Conservation (phyloP, 2,329 filamentous ascomycete genomes). For the Claviceps humidiphila region DNA sequence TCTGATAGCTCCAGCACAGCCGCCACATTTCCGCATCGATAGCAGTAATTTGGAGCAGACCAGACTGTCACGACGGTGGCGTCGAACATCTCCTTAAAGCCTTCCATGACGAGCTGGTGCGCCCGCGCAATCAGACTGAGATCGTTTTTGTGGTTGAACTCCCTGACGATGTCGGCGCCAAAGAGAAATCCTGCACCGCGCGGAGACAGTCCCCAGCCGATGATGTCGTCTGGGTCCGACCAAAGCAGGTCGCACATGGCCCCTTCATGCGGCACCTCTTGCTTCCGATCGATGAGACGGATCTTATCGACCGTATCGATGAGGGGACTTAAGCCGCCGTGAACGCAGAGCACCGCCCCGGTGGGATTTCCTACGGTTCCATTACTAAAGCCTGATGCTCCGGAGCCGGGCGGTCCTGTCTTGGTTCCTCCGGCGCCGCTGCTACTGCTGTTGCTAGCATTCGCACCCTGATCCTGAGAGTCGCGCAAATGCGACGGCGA, state of each 20-base stretch:
- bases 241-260: constrained; percentile 98
- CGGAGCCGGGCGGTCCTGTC: constrained; percentile 66
- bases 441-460: constrained; percentile 2
- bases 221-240: constrained; percentile 96
- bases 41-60: constrained; percentile 95
- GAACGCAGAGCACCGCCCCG: constrained; percentile 86
- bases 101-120: constrained; percentile 97
- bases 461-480: constrained; percentile 11
- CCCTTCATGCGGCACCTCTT: constrained; percentile 95
- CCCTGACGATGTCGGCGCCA: constrained; percentile 86
- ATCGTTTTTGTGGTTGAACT: constrained; percentile 91
- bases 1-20: constrained; percentile 88
- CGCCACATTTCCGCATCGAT: constrained; percentile 89
- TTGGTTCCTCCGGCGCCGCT: constrained; percentile 11
- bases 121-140: constrained; percentile 84
- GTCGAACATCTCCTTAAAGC: constrained; percentile 99
- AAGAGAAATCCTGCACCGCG: constrained; percentile 93
- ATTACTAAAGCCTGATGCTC: constrained; percentile 57
- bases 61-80: constrained; percentile 95
- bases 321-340: constrained; percentile 81
- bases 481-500: not conserved
- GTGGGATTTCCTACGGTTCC: constrained; percentile 53
- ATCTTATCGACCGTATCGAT: constrained; percentile 96
- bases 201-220: constrained; percentile 89
- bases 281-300: constrained; percentile 83